Evolutionary conservation across 1,284 basidiomycete genomes (phyloP), one percentile per base, ranked within the genome.

Genomic region (Volvariella volvacea): DNA sequence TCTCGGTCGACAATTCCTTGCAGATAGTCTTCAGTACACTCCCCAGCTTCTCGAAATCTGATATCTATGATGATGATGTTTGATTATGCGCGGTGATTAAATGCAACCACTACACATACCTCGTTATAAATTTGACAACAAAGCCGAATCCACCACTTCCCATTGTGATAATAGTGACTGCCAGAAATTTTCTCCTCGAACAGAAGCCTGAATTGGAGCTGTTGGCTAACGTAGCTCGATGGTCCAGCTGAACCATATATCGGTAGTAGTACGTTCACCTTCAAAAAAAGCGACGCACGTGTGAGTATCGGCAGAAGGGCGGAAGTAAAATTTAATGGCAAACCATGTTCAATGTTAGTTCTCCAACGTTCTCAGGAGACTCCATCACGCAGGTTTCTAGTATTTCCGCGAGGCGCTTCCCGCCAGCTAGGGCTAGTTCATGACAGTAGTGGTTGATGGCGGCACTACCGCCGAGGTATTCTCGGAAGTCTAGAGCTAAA

Each of bases 391-490:
- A 56, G 1, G 87, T 89, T 12, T 74, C 77, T 34, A 88, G 62
- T 7, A 80, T 60, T 49, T 78, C 70, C 0, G 77, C 74, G 1
- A 89, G 65, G 15, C 67, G 65, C 48, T 73, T 70, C 0, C 84
- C 87, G 17, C 88, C 90, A 36, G 69, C 63, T 1, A 82, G 50
- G 0, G 89, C 90, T 16, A 92, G 70, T 3, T 67, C 57, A 54
- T 80, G 80, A 52, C 77, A 87, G 61, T 92, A 88, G 10, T 63
- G 67, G 55, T 81, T 79, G 49, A 92, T 90, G 43, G 72, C 71
- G 14, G 71, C 64, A 59, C 92, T 89, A 3, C 89, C 89, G 1
- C 89, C 90, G 12, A 92, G 66, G 70, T 76, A 80, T 39, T 76
- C 57, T 30, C 89, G 73, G 65, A 91, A 92, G 31, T 81, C 72